phyloP scores from a whole-genome alignment of 169 alveolate genomes.

The Eimeria necatrix region DNA sequence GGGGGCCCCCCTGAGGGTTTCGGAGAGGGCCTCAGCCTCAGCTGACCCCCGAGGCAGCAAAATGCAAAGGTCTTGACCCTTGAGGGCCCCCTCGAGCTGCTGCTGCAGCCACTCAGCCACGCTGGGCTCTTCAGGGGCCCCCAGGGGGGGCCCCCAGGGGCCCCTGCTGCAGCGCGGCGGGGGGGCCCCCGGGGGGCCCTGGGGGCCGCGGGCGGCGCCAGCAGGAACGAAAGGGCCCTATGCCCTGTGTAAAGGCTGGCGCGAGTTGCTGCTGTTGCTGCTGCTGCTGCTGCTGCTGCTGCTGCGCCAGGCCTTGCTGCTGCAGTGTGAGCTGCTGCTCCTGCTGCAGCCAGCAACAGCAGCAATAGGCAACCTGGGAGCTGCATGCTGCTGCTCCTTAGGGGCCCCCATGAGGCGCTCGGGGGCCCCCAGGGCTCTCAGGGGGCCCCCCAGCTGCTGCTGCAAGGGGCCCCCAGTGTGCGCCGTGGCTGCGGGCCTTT shows the following conservation, averaged over 20 bases:
- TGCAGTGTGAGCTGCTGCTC: not conserved
- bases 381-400: not conserved
- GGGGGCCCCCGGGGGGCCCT: conserved; percentile 18
- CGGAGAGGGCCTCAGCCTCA: not conserved
- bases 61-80: not conserved
- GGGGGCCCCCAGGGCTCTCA: not conserved
- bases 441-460: not conserved
- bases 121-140: not conserved
- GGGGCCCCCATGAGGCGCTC: not conserved
- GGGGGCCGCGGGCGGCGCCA: not conserved
- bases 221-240: not conserved
- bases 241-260: too few species aligned
- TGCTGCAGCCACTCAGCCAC: not conserved
- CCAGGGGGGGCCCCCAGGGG: too few species aligned
- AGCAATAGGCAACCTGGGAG: not conserved
- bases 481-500: not conserved
- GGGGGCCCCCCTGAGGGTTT: conserved; percentile 6
- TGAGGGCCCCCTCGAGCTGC: not conserved
- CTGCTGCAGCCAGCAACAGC: not conserved
- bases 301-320: not conserved
- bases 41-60: not conserved
- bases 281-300: conserved; percentile 22
- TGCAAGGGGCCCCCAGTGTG: not conserved
- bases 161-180: too few species aligned
- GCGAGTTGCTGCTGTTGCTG: not conserved